Evolutionary conservation across 1,139 yeast species (phyloP), one percentile per base, ranked within the genome.

Genomic region (Yamadazyma taylorii): DNA sequence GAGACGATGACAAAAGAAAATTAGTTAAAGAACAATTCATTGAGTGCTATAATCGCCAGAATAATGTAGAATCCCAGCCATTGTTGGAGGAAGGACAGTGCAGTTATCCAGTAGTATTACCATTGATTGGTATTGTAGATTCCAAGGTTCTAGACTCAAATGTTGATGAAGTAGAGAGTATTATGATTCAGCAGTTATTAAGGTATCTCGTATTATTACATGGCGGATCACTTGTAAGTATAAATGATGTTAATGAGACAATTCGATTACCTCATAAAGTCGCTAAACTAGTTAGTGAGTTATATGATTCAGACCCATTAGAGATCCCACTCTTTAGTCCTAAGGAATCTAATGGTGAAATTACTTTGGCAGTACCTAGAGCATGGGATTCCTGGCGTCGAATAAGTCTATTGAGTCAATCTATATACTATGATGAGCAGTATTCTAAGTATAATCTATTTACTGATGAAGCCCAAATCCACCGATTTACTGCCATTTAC

Each of bases 381-480:
- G 76, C 73, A 0, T 63, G 73, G 61, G 88, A 81, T 45, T 60
- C 78, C 3, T 64, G 72, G 66, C 61, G 64, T 16, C 73, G 77
- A 44, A 78, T 81, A 17, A 48, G 60, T 12, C 60, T 79, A 0
- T 47, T 78, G 19, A 68, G 74, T 5, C 61, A 59, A 33, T 52
- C 71, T 4, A 39, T 43, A n/a, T 41, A 39, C 34, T 41, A 41
- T 31, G 50, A 48, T 12, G n/a, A 24, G 7, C 36, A 34, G 8
- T 25, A 38, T 11, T 30, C 40, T 5, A 22, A 13, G 9, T 30
- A 17, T 13, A 16, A 19, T 15, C 34, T 42, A 23, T 40, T 40
- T 22, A 33, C 40, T 3, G 14, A 21, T 3, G 31, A 32, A 5
- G 12, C 34, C 2, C 21, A 31, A 14, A 7, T 40, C 3, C 7